Evolutionary conservation across 2,329 filamentous ascomycete genomes (phyloP).

Genomic region (Talaromyces sp.): DNA sequence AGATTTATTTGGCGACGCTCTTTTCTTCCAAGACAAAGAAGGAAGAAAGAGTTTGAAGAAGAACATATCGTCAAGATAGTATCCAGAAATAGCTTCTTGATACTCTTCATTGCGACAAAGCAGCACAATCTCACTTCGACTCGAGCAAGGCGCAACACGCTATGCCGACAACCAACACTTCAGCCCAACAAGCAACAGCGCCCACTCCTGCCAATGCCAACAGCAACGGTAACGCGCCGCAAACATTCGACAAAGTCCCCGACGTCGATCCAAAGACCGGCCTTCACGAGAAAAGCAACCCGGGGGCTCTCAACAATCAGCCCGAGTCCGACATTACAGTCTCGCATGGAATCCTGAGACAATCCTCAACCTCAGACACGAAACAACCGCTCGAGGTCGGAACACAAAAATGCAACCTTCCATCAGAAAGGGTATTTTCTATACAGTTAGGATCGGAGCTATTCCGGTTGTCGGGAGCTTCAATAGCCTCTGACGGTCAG

Average conservation of each 20-base stretch:
- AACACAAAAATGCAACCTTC: conserved; percentile 35
- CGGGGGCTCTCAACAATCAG: neutral
- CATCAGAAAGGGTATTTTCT: conserved; percentile 61
- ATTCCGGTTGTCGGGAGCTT: conserved; percentile 67
- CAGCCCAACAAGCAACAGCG: neutral
- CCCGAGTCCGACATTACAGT: neutral
- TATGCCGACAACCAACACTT: neutral
- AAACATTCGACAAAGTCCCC: conserved; percentile 17
- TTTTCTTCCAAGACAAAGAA: neutral
- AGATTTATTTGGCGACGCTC: neutral
- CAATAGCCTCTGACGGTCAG: conserved; percentile 68
- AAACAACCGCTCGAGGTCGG: neutral
- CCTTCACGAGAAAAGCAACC: conserved; percentile 1
- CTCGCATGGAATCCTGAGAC: conserved; percentile 13
- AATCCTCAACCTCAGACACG: neutral
- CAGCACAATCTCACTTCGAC: neutral
- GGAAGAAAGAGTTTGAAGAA: neutral
- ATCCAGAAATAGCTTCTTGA: neutral
- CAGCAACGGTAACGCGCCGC: conserved; percentile 1
- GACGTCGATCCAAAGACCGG: conserved; percentile 13
- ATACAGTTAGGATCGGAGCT: conserved; percentile 67
- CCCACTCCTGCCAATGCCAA: neutral
- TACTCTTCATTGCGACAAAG: neutral
- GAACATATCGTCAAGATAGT: neutral
- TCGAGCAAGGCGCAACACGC: neutral